Conservation (phyloP, 2,329 filamentous ascomycete genomes). For the Zymoseptoria tritici region DNA sequence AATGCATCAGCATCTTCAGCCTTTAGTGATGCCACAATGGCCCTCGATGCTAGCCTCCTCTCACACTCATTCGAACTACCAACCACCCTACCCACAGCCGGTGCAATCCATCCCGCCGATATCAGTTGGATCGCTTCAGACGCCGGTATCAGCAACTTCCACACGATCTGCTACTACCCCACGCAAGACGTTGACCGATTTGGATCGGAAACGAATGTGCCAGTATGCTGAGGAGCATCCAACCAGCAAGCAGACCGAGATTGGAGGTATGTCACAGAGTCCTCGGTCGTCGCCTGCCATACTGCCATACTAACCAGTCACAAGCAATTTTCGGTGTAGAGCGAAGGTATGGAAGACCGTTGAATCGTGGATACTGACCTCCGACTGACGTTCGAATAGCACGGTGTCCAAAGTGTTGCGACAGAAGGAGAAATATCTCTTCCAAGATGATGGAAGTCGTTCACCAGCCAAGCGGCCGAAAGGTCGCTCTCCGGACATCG, state of each 20-base stretch:
- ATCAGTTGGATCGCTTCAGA: conserved; percentile 46
- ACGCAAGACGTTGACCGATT: conserved; percentile 74
- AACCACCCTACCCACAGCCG: conserved; percentile 54
- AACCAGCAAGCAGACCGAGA: conserved; percentile 87
- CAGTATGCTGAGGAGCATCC: conserved; percentile 87
- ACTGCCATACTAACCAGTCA: conserved; percentile 26
- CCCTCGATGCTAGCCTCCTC: conserved; percentile 69
- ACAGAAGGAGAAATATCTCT: conserved; percentile 89
- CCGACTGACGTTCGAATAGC: conserved; percentile 44
- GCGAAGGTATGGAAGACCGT: conserved; percentile 63
- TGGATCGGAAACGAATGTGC: conserved; percentile 88
- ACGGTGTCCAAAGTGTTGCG: conserved; percentile 97
- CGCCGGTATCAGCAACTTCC: conserved; percentile 44
- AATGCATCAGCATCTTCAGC: conserved; percentile 52
- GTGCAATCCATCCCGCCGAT: conserved; percentile 35
- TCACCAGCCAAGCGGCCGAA: conserved; percentile 78
- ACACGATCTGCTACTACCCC: conserved; percentile 32
- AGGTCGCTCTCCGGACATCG: conserved; percentile 82
- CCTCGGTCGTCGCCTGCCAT: neutral
- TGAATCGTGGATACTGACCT: neutral
- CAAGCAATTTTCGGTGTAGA: conserved; percentile 87
- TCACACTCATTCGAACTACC: conserved; percentile 51
- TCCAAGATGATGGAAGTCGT: conserved; percentile 67
- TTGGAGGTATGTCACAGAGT: conserved; percentile 58
- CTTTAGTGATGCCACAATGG: conserved; percentile 72